Evolutionary conservation across 2,329 filamentous ascomycete genomes (phyloP), one percentile per base, ranked within the genome.

Genomic region (Arthrocladium fulminans): DNA sequence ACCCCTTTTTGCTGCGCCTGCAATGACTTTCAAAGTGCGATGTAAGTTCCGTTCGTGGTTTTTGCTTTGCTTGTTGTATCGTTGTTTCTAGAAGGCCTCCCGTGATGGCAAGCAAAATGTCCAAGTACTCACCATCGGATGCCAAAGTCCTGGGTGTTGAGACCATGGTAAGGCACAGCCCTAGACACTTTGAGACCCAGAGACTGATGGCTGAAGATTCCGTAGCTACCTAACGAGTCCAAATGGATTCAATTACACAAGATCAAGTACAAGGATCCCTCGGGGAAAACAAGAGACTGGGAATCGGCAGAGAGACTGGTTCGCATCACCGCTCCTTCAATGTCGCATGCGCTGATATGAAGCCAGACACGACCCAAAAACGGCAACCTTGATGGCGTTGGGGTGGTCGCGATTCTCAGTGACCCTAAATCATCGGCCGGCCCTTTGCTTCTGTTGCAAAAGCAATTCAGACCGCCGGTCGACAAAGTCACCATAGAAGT

Each of bases 131-230:
- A 27, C 52, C 56, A 15, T 37, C 27, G n/a, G 48, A 53, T 34
- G 54, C 56, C n/a, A 57, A 57, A 45, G 53, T 55, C 32, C 50
- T 52, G 12, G 47, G 44, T 1, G 43, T 54, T 25, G 53, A 58
- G 34, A 43, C 53, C 13, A 55, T 58, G 53, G 56, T 58, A 50
- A 44, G 50, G 17, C 25, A 37, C 15, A 29, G 9, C 20, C n/a
- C 4, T 7, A 20, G 15, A 38, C 12, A 41, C 7, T 22, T 8
- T 13, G 13, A 39, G 19, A 45, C 10, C 7, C 15, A 3, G 20
- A 45, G 43, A 29, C 50, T 53, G 46, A 92, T 94, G 67, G 87
- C 87, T 55, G 73, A 55, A 57, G 47, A 80, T 41, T 73, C 84
- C 48, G 79, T 92, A 57, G 55, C 46, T 45, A 90, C 58, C 63